Base-by-base conservation (phyloP, 495 filamentous ascomycete genomes). In the Neurospora sp. region DNA sequence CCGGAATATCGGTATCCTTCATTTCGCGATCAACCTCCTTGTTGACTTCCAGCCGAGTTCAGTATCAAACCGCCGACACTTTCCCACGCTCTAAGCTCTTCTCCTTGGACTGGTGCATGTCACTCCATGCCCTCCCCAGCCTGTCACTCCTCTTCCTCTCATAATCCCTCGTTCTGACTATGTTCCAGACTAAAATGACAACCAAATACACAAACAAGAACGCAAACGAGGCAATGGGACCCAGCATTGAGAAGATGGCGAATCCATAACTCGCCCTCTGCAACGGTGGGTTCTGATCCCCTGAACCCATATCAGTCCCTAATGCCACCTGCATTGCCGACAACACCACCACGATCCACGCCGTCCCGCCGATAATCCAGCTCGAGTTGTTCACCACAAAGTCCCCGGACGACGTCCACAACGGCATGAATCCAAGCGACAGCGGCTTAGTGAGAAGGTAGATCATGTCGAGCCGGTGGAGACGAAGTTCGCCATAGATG, bases 301-400 rank as follows among this genome's bases (percentile, higher is more conserved):
- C 48, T 2, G 48, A 27, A 0, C 12, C 48, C 48, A 61, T 61
- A 7, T 61, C 48, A 31, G 22, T 86, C 8, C 81, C 83, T 0
- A 88, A 78, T 0, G 88, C 89, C 48, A 89, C 88, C 74, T 90
- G 88, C 84, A 90, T 86, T 38, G 87, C 88, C 0, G 84, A 83
- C 70, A 90, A 78, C 6, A 88, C 84, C 9, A 89, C 76, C n/a
- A 81, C 84, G 27, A 89, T 77, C 72, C 87, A 90, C 9, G 84
- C 82, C 8, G 85, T 81, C 1, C 79, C 78, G 6, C 82, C 76
- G 0, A 83, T 78, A 1, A 90, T 59, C 75, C 82, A 80, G 1
- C 81, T 79, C 39, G 88, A 81, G 70, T 88, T 86, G 10, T 86
- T 81, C 9, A 76, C 76, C 65, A 88, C 80, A 37, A 86, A 78